Percentiles rank a stretch among this genome's conserved stretches.
These are phyloP conservation scores for Coix lacrymajobi DNA, from an alignment of 176 grass and related monocot species.

Conservation along the genomic window DNA sequence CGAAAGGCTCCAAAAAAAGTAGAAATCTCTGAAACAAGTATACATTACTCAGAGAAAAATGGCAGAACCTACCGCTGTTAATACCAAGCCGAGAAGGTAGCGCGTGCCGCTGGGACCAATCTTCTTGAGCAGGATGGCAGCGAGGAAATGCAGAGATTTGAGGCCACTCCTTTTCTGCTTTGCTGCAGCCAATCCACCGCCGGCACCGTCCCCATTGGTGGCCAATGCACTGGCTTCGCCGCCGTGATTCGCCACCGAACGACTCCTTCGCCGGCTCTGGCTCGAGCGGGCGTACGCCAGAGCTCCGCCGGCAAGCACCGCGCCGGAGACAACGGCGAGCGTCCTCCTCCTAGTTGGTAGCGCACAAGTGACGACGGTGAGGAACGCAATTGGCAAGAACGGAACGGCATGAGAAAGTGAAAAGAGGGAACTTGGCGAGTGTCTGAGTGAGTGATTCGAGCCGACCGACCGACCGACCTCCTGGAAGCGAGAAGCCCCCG, in stretches of 20 bases:
- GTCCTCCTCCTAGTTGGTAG: conserved; percentile 51
- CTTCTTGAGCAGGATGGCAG: conserved; percentile 76
- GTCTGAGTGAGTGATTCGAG: neutral
- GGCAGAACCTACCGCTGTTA: conserved; percentile 50
- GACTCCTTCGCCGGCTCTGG: conserved; percentile 24
- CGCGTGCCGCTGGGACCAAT: conserved; percentile 66
- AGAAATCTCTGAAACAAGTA: neutral
- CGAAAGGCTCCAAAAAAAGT: neutral
- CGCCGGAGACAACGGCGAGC: conserved; percentile 68
- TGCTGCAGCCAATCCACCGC: conserved; percentile 22
- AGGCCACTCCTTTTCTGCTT: conserved; percentile 44
- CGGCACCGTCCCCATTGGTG: conserved; percentile 26
- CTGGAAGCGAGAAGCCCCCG: conserved; percentile 64
- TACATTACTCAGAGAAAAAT: neutral
- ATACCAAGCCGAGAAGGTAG: conserved; percentile 60
- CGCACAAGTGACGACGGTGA: neutral
- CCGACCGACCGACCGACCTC: conserved; percentile 44
- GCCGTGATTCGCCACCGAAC: neutral
- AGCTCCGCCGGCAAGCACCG: conserved; percentile 79
- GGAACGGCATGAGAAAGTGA: neutral
- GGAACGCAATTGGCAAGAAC: neutral
- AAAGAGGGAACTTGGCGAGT: neutral
- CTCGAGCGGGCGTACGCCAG: conserved; percentile 63
- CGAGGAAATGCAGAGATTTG: conserved; percentile 81
- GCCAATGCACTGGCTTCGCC: conserved; percentile 15